A percentile compares a stretch with the other conserved stretches of the same genome.
phyloP scores from a whole-genome alignment of 768 basidiomycete genomes.

The Clitopilus passeckerianus region DNA sequence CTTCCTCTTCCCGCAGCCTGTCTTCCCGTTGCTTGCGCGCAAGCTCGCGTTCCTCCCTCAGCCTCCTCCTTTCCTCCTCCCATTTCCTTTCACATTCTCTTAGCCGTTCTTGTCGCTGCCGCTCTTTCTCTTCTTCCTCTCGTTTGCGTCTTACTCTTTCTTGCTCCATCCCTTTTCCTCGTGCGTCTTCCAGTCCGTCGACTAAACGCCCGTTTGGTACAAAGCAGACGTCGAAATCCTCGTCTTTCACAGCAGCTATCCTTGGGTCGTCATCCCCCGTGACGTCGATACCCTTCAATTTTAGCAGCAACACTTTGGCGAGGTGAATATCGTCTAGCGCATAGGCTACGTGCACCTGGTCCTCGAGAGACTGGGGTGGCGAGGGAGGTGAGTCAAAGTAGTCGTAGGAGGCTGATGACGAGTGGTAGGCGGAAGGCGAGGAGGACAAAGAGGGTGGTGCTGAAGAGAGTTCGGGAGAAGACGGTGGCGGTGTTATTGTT shows the following conservation, averaged over 20 bases:
- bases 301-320: constrained; percentile 59
- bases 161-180: constrained; percentile 12
- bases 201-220: constrained; percentile 34
- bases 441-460: constrained; percentile 18
- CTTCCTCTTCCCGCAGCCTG: constrained; percentile 14
- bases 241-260: constrained; percentile 54
- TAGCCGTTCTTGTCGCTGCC: constrained; percentile 33
- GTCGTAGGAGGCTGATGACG: constrained; percentile 28
- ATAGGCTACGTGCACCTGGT: constrained; percentile 65
- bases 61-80: constrained; percentile 39
- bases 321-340: constrained; percentile 63
- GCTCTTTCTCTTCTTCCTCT: constrained; percentile 24
- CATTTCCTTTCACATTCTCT: constrained; percentile 42
- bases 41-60: constrained; percentile 32
- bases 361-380: constrained; percentile 45
- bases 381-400: constrained; percentile 43
- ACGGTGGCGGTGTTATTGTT: neutral
- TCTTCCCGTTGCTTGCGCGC: constrained; percentile 29
- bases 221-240: constrained; percentile 45
- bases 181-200: constrained; percentile 38
- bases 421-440: constrained; percentile 22
- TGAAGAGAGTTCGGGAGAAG: constrained; percentile 2
- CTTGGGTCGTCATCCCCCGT: constrained; percentile 56
- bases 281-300: constrained; percentile 59
- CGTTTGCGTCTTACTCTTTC: constrained; percentile 22